A percentile compares a stretch with the other conserved stretches of the same genome.
These are phyloP conservation scores for Triticum turgidum DNA, from an alignment of 176 grass and related monocot species.

Conservation along the genomic window DNA sequence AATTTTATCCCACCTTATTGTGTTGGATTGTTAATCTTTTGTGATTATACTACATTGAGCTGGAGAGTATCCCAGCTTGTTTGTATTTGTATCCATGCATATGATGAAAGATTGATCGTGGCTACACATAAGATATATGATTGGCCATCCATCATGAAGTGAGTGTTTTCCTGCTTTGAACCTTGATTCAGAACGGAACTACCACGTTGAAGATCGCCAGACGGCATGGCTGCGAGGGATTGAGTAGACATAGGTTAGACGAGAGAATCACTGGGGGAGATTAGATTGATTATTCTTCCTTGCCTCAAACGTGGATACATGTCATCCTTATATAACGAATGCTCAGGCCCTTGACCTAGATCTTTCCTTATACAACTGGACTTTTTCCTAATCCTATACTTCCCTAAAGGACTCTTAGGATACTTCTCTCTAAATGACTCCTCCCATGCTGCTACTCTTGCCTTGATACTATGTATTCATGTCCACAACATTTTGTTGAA, in stretches of 20 bases:
- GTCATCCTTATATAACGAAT: neutral
- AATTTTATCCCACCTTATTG: neutral
- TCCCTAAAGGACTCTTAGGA: neutral
- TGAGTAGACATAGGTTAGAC: neutral
- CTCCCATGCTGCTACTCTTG: neutral
- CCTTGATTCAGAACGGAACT: neutral
- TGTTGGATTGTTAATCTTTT: neutral
- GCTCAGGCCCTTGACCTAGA: neutral
- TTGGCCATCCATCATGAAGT: slow-evolving; percentile 2
- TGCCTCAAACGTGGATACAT: neutral
- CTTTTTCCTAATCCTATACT: neutral
- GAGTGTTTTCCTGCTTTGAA: neutral
- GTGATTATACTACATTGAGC: neutral
- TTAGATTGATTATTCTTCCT: neutral
- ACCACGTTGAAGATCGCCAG: neutral
- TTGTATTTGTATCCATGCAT: neutral
- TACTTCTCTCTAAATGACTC: neutral
- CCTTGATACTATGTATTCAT: neutral
- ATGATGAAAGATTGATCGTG: neutral
- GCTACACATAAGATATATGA: neutral
- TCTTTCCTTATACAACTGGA: neutral
- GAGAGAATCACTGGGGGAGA: neutral
- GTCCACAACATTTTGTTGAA: neutral
- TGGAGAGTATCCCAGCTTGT: neutral
- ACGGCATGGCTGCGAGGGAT: neutral